Percentiles rank a stretch among this genome's conserved stretches.
These are phyloP conservation scores for Licmophora abbreviata DNA, from an alignment of 108 stramenopile genomes.

Conservation along the genomic window DNA sequence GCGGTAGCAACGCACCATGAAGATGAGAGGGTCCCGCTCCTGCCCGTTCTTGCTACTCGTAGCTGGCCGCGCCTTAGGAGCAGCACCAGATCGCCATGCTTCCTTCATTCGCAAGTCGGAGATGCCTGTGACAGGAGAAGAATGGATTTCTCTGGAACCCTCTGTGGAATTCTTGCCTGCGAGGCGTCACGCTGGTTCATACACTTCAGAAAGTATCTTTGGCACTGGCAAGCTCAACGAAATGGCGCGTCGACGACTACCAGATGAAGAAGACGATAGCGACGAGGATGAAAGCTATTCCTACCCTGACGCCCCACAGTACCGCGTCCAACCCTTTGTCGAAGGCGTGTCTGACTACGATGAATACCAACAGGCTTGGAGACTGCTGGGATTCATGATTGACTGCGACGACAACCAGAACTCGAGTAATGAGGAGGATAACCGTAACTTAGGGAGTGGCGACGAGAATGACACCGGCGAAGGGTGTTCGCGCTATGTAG, in stretches of 20 bases:
- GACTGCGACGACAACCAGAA: conserved; percentile 32
- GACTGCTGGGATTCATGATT: conserved; percentile 49
- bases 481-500: conserved; percentile 40
- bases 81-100: too few species aligned
- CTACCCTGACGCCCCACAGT: neutral
- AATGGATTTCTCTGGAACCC: conserved; percentile 16
- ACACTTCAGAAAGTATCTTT: too few species aligned
- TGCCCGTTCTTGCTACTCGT: too few species aligned
- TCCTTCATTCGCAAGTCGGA: conserved; percentile 8
- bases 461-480: conserved; percentile 3
- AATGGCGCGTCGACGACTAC: neutral
- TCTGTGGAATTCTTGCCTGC: conserved; percentile 15
- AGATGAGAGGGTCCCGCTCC: too few species aligned
- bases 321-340: conserved; percentile 9
- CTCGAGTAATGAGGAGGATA: conserved; percentile 9
- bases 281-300: conserved; percentile 5
- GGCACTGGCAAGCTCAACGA: neutral
- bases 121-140: conserved; percentile 10
- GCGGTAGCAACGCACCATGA: too few species aligned
- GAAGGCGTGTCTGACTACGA: conserved; percentile 40
- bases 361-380: conserved; percentile 57
- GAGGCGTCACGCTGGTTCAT: too few species aligned
- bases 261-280: neutral
- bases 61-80: too few species aligned
- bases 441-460: neutral